Evolutionary conservation across 345 rosid species (phyloP).

Genomic region (Laguncularia racemosa): DNA sequence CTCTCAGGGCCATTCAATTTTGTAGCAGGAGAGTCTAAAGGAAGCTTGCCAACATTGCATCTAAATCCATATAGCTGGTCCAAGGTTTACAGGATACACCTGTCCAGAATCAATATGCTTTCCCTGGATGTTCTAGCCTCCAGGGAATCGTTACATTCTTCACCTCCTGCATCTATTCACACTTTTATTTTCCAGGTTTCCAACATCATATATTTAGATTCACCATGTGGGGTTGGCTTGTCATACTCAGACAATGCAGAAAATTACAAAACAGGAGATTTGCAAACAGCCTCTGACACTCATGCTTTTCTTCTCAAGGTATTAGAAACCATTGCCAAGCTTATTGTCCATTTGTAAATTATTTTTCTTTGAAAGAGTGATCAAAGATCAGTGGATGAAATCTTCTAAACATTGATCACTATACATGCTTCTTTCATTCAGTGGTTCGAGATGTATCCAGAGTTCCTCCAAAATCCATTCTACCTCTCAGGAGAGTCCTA

Average conservation of each 20-base stretch:
- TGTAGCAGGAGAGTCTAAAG: constrained; percentile 18
- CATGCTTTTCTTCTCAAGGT: constrained; percentile 49
- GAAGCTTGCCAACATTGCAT: constrained; percentile 30
- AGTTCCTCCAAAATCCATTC: constrained; percentile 31
- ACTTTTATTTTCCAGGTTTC: constrained; percentile 30
- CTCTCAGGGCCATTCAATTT: constrained; percentile 48
- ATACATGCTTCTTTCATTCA: not conserved
- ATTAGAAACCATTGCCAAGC: not conserved
- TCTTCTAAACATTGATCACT: not conserved
- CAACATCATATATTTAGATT: constrained; percentile 43
- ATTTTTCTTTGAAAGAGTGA: too few species aligned
- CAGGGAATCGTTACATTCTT: not conserved
- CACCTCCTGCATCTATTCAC: not conserved
- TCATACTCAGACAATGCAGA: constrained; percentile 29
- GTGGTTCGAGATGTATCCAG: constrained; percentile 30
- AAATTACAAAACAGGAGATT: constrained; percentile 24
- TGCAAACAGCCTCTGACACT: constrained; percentile 31
- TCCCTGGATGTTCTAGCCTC: not conserved
- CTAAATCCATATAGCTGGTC: constrained; percentile 48
- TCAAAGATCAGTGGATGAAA: not conserved
- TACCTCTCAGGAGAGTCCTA: constrained; percentile 34
- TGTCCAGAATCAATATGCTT: not conserved
- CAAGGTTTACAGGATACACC: constrained; percentile 20
- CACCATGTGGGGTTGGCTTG: constrained; percentile 46
- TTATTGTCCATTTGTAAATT: not conserved